These are phyloP conservation scores for Starmerella potacharoeniae DNA, from an alignment of 805 yeast species.

Conservation along the genomic window DNA sequence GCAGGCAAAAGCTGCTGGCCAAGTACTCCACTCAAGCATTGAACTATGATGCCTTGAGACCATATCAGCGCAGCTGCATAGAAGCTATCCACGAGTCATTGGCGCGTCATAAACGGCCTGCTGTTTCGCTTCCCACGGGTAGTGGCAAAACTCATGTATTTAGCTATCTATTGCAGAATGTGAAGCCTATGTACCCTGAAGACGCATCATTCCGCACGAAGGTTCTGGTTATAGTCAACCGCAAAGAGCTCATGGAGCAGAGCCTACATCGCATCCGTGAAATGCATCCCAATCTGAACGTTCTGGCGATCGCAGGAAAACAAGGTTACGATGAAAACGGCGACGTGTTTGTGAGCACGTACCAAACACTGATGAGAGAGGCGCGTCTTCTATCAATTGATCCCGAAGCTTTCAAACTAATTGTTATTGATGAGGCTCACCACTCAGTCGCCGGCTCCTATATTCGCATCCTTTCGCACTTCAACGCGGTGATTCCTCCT, in stretches of 20 bases:
- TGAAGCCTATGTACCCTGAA: constrained; percentile 26
- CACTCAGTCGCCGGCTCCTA: constrained; percentile 74
- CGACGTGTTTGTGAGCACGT: constrained; percentile 68
- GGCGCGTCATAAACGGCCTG: constrained; percentile 45
- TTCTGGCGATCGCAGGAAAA: constrained; percentile 63
- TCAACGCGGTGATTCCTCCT: constrained; percentile 28
- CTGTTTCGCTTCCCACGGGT: constrained; percentile 83
- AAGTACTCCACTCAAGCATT: not conserved
- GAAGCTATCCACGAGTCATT: constrained; percentile 42
- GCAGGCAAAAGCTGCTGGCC: not conserved
- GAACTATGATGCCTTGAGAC: constrained; percentile 2
- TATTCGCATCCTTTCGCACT: constrained; percentile 44
- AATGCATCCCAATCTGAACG: constrained; percentile 40
- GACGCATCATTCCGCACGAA: constrained; percentile 27
- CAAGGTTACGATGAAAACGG: constrained; percentile 29
- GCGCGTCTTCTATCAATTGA: constrained; percentile 42
- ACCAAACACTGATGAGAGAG: constrained; percentile 47
- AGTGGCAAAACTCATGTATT: constrained; percentile 88
- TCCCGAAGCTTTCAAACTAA: constrained; percentile 52
- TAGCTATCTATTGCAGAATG: constrained; percentile 22
- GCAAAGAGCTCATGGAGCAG: constrained; percentile 67
- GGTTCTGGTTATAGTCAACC: constrained; percentile 60
- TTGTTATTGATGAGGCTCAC: constrained; percentile 86
- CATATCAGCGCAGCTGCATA: constrained; percentile 65
- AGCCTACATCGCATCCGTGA: constrained; percentile 41